These are phyloP conservation scores for Colletotrichum spaethianum DNA, from an alignment of 2,329 filamentous ascomycete genomes.

Conservation along the genomic window DNA sequence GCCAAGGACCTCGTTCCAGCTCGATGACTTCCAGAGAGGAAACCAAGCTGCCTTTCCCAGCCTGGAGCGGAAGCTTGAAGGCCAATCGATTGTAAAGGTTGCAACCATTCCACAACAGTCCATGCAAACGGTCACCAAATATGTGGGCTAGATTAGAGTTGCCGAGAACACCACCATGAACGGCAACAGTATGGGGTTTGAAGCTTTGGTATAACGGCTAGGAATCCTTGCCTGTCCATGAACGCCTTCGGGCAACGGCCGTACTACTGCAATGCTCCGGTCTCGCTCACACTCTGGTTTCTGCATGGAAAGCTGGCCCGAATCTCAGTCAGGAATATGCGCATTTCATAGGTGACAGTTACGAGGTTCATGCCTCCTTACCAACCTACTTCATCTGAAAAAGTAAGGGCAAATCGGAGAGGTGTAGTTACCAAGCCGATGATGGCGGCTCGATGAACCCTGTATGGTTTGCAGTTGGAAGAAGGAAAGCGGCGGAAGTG, in stretches of 20 bases:
- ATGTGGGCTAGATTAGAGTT: slow-evolving; percentile 19
- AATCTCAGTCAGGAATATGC: neutral
- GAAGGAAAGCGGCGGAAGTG: slow-evolving; percentile 15
- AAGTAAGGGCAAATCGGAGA: neutral
- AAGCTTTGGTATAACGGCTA: slow-evolving; percentile 1
- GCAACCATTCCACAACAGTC: neutral
- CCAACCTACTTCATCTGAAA: slow-evolving; percentile 9
- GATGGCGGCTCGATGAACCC: neutral
- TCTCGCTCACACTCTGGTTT: neutral
- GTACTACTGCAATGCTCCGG: neutral
- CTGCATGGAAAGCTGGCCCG: neutral
- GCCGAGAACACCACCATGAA: slow-evolving; percentile 21
- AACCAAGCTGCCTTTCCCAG: neutral
- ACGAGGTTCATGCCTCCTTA: neutral
- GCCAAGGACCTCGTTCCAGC: slow-evolving; percentile 25
- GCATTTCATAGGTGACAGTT: slow-evolving; percentile 5
- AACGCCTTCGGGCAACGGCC: neutral
- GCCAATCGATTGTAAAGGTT: neutral
- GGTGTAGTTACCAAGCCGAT: neutral
- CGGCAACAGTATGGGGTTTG: neutral
- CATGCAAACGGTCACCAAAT: neutral
- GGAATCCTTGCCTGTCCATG: slow-evolving; percentile 1
- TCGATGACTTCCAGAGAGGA: slow-evolving; percentile 2
- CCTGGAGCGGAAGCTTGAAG: neutral
- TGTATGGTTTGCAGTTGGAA: no score